Evolutionary conservation across 2,329 filamentous ascomycete genomes (phyloP).

Genomic region (Trichoderma sp.): DNA sequence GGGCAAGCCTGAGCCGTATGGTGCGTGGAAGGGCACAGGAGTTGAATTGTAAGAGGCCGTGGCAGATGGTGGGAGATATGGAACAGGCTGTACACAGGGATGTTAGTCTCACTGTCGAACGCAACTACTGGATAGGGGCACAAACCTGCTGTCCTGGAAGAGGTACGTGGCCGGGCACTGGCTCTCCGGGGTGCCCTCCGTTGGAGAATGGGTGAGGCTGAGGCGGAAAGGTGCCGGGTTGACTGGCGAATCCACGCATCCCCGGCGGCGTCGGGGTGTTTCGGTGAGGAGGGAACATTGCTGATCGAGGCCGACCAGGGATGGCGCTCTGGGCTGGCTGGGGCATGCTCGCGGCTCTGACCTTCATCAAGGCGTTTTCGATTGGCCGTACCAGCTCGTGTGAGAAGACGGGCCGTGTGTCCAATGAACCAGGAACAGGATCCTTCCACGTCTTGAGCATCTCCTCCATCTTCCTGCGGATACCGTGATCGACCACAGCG

Average conservation of each 20-base stretch:
- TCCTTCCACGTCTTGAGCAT: conserved; percentile 99
- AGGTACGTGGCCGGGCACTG: conserved; percentile 12
- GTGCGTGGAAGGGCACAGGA: conserved; percentile 48
- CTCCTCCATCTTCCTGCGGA: conserved; percentile 90
- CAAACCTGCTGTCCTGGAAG: conserved; percentile 38
- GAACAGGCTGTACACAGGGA: conserved; percentile 10
- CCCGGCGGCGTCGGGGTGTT: conserved; percentile 75
- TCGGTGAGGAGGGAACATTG: conserved; percentile 64
- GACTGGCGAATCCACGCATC: conserved; percentile 38
- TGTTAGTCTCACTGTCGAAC: not conserved
- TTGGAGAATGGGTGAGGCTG: conserved; percentile 39
- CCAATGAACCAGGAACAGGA: conserved; percentile 89
- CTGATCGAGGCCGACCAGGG: conserved; percentile 53
- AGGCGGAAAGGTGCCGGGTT: conserved; percentile 34
- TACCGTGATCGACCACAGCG: conserved; percentile 78
- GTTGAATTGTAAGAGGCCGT: conserved; percentile 43
- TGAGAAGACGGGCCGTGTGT: conserved; percentile 89
- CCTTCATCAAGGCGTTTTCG: conserved; percentile 91
- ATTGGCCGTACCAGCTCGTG: conserved; percentile 85
- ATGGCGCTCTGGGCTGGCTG: conserved; percentile 52
- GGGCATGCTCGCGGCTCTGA: conserved; percentile 63
- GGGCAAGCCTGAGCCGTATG: conserved; percentile 41
- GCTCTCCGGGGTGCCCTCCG: conserved; percentile 37
- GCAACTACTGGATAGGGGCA: not conserved
- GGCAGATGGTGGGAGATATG: conserved; percentile 46